Conservation (phyloP, 495 filamentous ascomycete species). For the Penicillium longicatenatum region DNA sequence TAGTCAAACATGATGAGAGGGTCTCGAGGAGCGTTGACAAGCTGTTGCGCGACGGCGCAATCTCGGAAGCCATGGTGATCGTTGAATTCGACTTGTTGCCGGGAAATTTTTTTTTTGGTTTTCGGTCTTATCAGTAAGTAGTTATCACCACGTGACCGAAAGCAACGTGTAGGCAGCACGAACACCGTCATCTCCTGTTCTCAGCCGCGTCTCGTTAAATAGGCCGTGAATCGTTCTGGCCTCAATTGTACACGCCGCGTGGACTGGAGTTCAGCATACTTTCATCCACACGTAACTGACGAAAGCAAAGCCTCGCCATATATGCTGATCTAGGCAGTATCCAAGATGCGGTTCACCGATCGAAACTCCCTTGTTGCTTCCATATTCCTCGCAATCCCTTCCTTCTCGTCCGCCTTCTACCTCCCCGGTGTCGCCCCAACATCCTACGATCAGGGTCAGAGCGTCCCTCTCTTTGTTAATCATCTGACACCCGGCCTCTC, state of each 20-base stretch:
- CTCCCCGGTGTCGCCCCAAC: slow-evolving; percentile 95
- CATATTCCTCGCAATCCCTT: slow-evolving; percentile 37
- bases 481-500: slow-evolving; percentile 83
- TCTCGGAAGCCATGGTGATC: slow-evolving; percentile 26
- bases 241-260: neutral
- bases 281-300: neutral
- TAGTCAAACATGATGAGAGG: slow-evolving; percentile 62
- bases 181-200: slow-evolving; percentile 17
- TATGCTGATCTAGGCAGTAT: slow-evolving; percentile 18
- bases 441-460: slow-evolving; percentile 73
- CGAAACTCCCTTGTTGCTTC: slow-evolving; percentile 31
- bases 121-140: slow-evolving; percentile 18
- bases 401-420: slow-evolving; percentile 79
- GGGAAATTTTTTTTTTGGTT: slow-evolving; percentile 30
- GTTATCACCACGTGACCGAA: slow-evolving; percentile 36
- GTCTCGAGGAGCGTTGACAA: slow-evolving; percentile 62
- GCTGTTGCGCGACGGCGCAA: slow-evolving; percentile 27
- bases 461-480: slow-evolving; percentile 91
- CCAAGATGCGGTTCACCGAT: slow-evolving; percentile 44
- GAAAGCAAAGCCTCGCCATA: neutral
- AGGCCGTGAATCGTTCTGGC: neutral
- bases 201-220: neutral
- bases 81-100: slow-evolving; percentile 8
- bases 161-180: slow-evolving; percentile 12
- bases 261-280: neutral